Percentiles rank a stretch among this genome's conserved stretches.
phyloP scores from a whole-genome alignment of 495 filamentous ascomycete species.

The Hyaloscypha variabilis region DNA sequence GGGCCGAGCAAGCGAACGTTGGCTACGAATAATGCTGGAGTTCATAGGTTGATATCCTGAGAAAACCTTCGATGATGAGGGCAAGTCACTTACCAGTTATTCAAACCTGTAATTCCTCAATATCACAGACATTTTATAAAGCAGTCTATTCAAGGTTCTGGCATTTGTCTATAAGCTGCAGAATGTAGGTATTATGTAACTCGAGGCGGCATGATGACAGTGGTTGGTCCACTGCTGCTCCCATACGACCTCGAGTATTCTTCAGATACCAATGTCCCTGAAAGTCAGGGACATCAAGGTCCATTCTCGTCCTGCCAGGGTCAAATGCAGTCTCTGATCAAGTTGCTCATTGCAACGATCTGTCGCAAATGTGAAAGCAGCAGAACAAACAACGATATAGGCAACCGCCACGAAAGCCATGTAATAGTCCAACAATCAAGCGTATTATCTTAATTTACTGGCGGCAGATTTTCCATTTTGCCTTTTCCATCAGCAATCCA shows the following conservation, averaged over 20 bases:
- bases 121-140: neutral
- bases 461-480: constrained; percentile 68
- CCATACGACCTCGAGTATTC: neutral
- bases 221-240: neutral
- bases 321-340: constrained; percentile 22
- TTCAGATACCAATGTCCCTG: neutral
- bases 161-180: constrained; percentile 2
- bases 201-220: neutral
- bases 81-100: neutral
- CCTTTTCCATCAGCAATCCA: constrained; percentile 74
- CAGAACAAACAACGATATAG: constrained; percentile 6
- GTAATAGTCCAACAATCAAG: neutral
- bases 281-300: constrained; percentile 18
- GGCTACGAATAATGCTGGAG: neutral
- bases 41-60: neutral
- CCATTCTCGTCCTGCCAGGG: constrained; percentile 19
- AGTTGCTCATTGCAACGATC: constrained; percentile 14
- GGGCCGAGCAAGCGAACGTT: constrained; percentile 14
- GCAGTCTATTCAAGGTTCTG: neutral
- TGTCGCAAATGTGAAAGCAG: constrained; percentile 23
- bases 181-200: neutral
- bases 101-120: too few species aligned
- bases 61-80: neutral
- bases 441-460: neutral
- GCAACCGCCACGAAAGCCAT: neutral